Evolutionary conservation across 2,329 filamentous ascomycete genomes (phyloP).

Genomic region (Alternaria novae-zelandiae): DNA sequence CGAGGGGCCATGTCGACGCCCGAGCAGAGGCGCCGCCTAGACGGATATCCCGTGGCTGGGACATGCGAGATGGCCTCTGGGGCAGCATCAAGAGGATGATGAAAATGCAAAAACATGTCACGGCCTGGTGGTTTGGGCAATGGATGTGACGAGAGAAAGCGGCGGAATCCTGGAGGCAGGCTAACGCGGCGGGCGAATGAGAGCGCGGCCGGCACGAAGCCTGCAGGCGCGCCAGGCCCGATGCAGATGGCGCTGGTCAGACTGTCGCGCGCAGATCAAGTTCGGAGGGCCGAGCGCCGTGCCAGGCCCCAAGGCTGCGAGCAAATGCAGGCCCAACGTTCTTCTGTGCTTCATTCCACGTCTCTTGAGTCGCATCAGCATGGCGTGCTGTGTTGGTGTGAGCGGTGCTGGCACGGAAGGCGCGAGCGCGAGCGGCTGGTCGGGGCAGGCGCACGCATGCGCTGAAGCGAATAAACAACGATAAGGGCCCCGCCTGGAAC

Average conservation of each 20-base stretch:
- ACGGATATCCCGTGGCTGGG: background rate
- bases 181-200: slow-evolving; percentile 2
- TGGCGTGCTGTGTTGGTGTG: background rate
- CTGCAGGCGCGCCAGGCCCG: slow-evolving; percentile 5
- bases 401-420: background rate
- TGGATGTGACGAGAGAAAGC: slow-evolving; percentile 15
- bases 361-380: background rate
- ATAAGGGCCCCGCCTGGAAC: slow-evolving; percentile 1
- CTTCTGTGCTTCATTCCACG: background rate
- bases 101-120: slow-evolving; percentile 4
- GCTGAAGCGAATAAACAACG: slow-evolving; percentile 2
- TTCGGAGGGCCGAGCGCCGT: slow-evolving; percentile 19
- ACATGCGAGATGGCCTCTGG: background rate
- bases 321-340: background rate
- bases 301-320: background rate
- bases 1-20: background rate
- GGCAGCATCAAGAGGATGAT: slow-evolving; percentile 3
- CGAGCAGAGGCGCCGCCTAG: background rate
- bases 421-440: background rate
- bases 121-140: slow-evolving; percentile 7
- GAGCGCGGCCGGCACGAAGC: background rate
- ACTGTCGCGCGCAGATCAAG: slow-evolving; percentile 26
- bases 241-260: slow-evolving; percentile 5
- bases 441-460: background rate
- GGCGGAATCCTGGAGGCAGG: slow-evolving; percentile 5